These are phyloP conservation scores for Podaxis sp. DNA, from an alignment of 768 basidiomycete genomes.

Conservation along the genomic window DNA sequence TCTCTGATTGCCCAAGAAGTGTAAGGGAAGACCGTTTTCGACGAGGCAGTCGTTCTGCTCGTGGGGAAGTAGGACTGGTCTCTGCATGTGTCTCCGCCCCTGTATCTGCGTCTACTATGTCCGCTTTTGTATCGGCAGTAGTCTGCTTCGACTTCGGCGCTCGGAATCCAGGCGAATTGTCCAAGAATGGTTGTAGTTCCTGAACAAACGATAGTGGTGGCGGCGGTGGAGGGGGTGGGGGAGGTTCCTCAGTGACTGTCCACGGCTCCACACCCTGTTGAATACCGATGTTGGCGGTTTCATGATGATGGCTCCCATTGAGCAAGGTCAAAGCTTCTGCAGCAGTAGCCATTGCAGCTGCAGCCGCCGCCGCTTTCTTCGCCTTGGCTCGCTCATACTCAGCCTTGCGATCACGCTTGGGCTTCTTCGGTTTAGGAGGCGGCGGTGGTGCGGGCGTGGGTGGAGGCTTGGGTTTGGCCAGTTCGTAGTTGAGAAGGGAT, in stretches of 20 bases:
- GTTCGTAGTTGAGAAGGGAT: conserved; percentile 65
- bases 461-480: conserved; percentile 57
- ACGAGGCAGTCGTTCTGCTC: conserved; percentile 10
- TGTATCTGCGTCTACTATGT: conserved; percentile 34
- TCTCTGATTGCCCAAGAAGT: conserved; percentile 23
- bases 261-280: neutral
- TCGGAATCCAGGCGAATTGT: conserved; percentile 40
- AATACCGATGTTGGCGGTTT: neutral
- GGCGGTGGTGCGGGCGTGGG: conserved; percentile 50
- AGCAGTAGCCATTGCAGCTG: conserved; percentile 14
- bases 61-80: neutral
- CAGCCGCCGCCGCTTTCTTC: conserved; percentile 25
- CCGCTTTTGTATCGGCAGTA: conserved; percentile 8
- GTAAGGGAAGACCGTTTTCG: conserved; percentile 26
- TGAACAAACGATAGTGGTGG: neutral
- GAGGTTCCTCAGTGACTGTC: neutral
- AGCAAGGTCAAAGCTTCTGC: conserved; percentile 9
- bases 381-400: conserved; percentile 30
- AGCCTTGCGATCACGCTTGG: conserved; percentile 34
- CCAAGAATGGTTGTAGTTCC: conserved; percentile 22
- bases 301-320: conserved; percentile 13
- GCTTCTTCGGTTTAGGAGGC: conserved; percentile 34
- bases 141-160: neutral
- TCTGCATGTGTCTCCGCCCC: neutral
- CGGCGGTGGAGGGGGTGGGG: neutral